A percentile compares a stretch with the other conserved stretches of the same genome.
Evolutionary conservation across 768 basidiomycete genomes (phyloP).

Genomic region (Amanita exitialis): DNA sequence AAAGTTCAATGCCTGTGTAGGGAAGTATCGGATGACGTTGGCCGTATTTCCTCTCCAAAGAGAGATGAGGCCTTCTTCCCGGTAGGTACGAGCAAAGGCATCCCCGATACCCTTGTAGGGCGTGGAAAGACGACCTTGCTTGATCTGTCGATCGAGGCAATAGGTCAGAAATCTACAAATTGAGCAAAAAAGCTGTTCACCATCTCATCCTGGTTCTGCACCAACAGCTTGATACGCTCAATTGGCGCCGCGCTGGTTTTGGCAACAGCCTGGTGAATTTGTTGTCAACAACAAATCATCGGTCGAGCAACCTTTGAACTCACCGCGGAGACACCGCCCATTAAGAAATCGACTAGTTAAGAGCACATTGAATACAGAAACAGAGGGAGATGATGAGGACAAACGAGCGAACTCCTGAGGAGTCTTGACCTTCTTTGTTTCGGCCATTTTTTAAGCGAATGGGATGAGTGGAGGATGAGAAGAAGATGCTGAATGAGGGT

Average conservation of each 20-base stretch:
- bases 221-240: conserved; percentile 97
- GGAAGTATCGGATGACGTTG: conserved; percentile 99
- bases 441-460: conserved; percentile 58
- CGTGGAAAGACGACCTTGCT: conserved; percentile 93
- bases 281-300: conserved; percentile 11
- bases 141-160: conserved; percentile 65
- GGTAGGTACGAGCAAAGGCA: conserved; percentile 88
- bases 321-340: conserved; percentile 93
- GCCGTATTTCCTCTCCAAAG: conserved; percentile 99
- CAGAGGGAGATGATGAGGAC: conserved; percentile 16
- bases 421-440: conserved; percentile 75
- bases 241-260: conserved; percentile 99
- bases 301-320: conserved; percentile 17
- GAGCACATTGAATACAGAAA: conserved; percentile 10
- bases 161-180: conserved; percentile 12
- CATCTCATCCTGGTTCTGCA: conserved; percentile 99
- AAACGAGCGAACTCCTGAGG: conserved; percentile 85
- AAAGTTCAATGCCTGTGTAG: conserved; percentile 98
- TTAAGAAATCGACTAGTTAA: conserved; percentile 78
- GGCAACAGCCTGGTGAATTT: conserved; percentile 70
- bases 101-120: conserved; percentile 97
- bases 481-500: conserved; percentile 33
- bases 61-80: conserved; percentile 89
- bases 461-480: conserved; percentile 36
- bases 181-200: conserved; percentile 20